Base-by-base conservation (phyloP, 495 filamentous ascomycete species). In the Lasiosphaeris hirsuta region DNA sequence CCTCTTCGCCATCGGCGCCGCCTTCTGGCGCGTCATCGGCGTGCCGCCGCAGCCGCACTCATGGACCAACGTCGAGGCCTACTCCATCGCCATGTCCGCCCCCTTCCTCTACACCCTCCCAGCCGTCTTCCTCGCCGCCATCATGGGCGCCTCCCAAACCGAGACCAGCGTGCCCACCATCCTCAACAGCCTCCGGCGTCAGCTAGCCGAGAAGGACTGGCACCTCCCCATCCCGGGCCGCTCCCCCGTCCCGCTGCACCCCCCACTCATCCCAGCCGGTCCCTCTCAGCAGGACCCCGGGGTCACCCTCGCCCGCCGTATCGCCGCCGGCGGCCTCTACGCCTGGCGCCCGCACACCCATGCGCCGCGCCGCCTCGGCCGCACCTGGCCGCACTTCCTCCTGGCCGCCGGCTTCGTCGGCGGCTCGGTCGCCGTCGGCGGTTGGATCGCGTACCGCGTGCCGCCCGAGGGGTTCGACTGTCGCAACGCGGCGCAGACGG, bases 41-140 rank as follows among this genome's bases (percentile, higher is more conserved):
- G 43, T 57, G 1, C 2, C 13, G n/a, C 48, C 59, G 7, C 42
- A 61, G 30, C 42, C 13, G 14, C 46, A 50, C 17, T 18, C 36
- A 4, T 61, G 59, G 59, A 50, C 38, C 13, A 61, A 61, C 30
- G 44, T 61, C 54, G 59, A 61, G 37, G 59, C 59, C 2, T 61
- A 61, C 42, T 57, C 59, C 13, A 61, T 61, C 36, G 59, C 59
- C 43, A 61, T 61, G 42, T 61, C 59, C 6, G 59, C 59, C 4
- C 59, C 59, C 0, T 61, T 61, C 39, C 41, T 61, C 23, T 42
- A 57, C 33, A 30, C 52, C 17, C 8, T 57, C 4, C 54, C 59
- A 0, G 59, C 49, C 13, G 54, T 61, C 17, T 61, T 61, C 44
- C 17, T 61, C 39, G 40, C 48, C 17, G 59, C 59, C 17, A 33